A percentile compares a stretch with the other conserved stretches of the same genome.
Conservation (phyloP, 2,329 filamentous ascomycete species). For the Ustilaginoidea virens region DNA sequence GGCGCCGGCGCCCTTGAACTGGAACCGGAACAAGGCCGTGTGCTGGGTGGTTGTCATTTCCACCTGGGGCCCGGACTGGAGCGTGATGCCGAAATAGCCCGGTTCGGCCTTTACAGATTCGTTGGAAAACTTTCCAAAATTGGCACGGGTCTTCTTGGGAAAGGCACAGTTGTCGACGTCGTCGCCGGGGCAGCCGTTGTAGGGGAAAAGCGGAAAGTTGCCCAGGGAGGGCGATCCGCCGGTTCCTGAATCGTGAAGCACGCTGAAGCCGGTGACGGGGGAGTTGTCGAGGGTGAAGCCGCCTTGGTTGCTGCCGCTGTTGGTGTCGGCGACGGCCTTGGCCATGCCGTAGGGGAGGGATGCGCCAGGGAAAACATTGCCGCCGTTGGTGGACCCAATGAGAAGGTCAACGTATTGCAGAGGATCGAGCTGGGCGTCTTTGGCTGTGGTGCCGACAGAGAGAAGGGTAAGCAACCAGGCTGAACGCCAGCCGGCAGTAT, state of each 20-base stretch:
- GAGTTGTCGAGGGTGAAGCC: slow-evolving; percentile 37
- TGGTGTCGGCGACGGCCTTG: slow-evolving; percentile 37
- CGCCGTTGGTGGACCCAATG: slow-evolving; percentile 16
- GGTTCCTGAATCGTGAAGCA: slow-evolving; percentile 43
- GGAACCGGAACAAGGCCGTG: slow-evolving; percentile 50
- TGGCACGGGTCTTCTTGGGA: slow-evolving; percentile 27
- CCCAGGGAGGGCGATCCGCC: slow-evolving; percentile 47
- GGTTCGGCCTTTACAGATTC: slow-evolving; percentile 40
- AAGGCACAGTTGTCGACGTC: slow-evolving; percentile 48
- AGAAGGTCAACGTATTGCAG: slow-evolving; percentile 21
- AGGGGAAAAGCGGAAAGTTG: slow-evolving; percentile 59
- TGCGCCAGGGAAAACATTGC: slow-evolving; percentile 28
- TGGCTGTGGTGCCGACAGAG: background rate
- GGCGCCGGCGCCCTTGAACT: slow-evolving; percentile 30
- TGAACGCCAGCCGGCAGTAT: slow-evolving; percentile 2
- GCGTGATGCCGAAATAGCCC: slow-evolving; percentile 48
- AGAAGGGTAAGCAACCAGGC: background rate
- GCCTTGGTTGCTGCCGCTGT: slow-evolving; percentile 33
- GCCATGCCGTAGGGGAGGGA: slow-evolving; percentile 33
- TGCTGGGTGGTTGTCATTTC: slow-evolving; percentile 57
- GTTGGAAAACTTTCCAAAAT: slow-evolving; percentile 29
- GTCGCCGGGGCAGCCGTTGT: slow-evolving; percentile 43
- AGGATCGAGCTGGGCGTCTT: slow-evolving; percentile 6
- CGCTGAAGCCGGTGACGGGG: slow-evolving; percentile 37
- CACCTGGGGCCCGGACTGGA: slow-evolving; percentile 40